These are phyloP conservation scores for Niebla homalea DNA, from an alignment of 495 filamentous ascomycete species.

Conservation along the genomic window DNA sequence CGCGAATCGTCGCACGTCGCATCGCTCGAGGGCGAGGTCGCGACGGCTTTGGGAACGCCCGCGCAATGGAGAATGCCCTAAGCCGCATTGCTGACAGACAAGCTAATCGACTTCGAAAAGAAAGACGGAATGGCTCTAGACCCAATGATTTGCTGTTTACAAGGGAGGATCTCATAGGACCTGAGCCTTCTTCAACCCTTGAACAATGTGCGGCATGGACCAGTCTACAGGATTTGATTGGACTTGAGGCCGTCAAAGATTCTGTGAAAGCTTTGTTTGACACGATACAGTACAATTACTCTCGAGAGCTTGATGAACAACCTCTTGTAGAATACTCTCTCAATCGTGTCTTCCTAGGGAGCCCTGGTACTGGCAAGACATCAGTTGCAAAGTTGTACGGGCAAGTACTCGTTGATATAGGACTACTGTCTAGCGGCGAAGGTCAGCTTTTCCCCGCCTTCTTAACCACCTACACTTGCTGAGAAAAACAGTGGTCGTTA, in stretches of 20 bases:
- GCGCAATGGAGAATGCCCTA: slow-evolving; percentile 51
- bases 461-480: background rate
- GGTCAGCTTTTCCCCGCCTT: slow-evolving; percentile 24
- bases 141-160: slow-evolving; percentile 40
- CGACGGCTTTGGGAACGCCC: slow-evolving; percentile 62
- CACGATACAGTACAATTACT: slow-evolving; percentile 47
- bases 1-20: slow-evolving; percentile 47
- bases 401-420: slow-evolving; percentile 46
- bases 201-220: slow-evolving; percentile 40
- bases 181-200: slow-evolving; percentile 44
- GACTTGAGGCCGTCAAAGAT: slow-evolving; percentile 49
- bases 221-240: slow-evolving; percentile 46
- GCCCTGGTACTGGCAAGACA: slow-evolving; percentile 66
- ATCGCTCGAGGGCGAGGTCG: slow-evolving; percentile 47
- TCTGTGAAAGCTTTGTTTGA: slow-evolving; percentile 43
- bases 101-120: slow-evolving; percentile 35
- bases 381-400: slow-evolving; percentile 64
- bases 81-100: slow-evolving; percentile 43
- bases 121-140: slow-evolving; percentile 18
- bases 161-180: slow-evolving; percentile 53
- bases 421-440: slow-evolving; percentile 48
- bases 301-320: slow-evolving; percentile 46
- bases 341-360: slow-evolving; percentile 59
- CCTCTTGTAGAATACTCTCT: slow-evolving; percentile 42
- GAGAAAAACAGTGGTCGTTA: slow-evolving; percentile 38